Conservation (phyloP, 306 rosid species). For the Corylus avellana region DNA sequence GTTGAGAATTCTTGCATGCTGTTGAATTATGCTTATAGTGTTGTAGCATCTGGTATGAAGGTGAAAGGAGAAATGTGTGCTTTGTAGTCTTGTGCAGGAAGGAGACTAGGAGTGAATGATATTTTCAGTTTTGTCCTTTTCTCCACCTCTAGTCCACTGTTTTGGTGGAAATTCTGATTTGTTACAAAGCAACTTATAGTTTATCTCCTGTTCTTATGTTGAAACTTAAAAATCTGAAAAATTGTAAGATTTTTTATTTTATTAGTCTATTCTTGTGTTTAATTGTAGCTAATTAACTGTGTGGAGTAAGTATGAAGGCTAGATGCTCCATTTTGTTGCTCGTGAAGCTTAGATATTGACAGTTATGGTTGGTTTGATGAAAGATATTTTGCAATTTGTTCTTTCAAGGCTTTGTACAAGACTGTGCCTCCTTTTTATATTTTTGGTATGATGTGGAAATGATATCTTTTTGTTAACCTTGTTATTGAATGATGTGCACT, state of each 20-base stretch:
- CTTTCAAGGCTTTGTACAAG: not conserved
- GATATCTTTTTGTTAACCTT: constrained; percentile 24
- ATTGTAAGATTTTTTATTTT: not conserved
- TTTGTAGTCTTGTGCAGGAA: not conserved
- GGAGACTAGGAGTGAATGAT: not conserved
- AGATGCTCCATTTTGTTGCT: not conserved
- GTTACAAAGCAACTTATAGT: not conserved
- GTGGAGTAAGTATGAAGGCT: not conserved
- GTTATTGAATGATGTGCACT: constrained; percentile 28
- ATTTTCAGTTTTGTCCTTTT: not conserved
- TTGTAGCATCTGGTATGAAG: not conserved
- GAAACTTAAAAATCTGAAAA: constrained; percentile 1
- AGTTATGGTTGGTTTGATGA: not conserved
- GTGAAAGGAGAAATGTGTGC: constrained; percentile 9
- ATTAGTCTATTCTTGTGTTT: not conserved
- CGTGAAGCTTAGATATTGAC: not conserved
- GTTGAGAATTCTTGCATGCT: not conserved
- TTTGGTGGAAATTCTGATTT: not conserved
- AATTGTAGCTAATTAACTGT: not conserved
- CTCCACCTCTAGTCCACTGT: not conserved
- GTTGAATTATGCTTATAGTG: not conserved
- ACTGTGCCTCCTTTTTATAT: not conserved
- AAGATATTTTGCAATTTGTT: not conserved
- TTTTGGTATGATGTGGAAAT: not conserved
- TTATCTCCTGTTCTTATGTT: not conserved